phyloP scores from a whole-genome alignment of 164 flowering plant genomes.

The Vitis cinerea region DNA sequence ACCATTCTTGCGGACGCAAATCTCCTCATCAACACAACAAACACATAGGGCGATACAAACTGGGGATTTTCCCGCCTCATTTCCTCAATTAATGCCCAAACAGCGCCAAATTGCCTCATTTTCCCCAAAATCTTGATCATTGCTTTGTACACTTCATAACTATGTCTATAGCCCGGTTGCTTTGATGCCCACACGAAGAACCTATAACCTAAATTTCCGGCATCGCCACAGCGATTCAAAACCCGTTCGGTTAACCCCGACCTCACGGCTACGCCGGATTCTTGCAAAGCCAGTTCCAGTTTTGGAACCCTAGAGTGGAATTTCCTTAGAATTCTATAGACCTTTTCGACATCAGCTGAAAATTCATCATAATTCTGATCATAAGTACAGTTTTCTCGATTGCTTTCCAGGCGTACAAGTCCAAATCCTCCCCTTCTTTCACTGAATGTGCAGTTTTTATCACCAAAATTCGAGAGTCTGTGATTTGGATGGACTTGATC shows the following conservation, averaged over 20 bases:
- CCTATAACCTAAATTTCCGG: constrained; percentile 76
- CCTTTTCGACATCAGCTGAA: constrained; percentile 66
- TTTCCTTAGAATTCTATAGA: constrained; percentile 63
- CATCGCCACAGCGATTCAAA: constrained; percentile 83
- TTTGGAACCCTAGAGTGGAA: constrained; percentile 79
- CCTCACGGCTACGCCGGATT: constrained; percentile 53
- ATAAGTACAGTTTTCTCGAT: background rate
- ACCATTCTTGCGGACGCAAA: constrained; percentile 86
- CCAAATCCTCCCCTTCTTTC: constrained; percentile 16
- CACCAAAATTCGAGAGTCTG: background rate
- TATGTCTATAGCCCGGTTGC: constrained; percentile 71
- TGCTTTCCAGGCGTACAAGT: constrained; percentile 31
- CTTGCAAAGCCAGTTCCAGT: constrained; percentile 70
- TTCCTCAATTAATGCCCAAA: constrained; percentile 88
- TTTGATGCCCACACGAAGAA: constrained; percentile 83
- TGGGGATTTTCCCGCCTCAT: constrained; percentile 70
- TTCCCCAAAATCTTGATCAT: constrained; percentile 72
- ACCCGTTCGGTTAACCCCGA: constrained; percentile 69
- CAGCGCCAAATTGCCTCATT: constrained; percentile 89
- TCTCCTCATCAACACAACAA: constrained; percentile 78
- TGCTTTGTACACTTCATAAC: constrained; percentile 71
- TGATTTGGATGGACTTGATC: constrained; percentile 1
- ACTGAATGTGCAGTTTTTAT: too few species aligned
- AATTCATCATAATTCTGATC: constrained; percentile 37
- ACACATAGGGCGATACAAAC: constrained; percentile 60